A percentile compares a stretch with the other conserved stretches of the same genome.
phyloP scores from a whole-genome alignment of 75 land plant species.

The Sequoia sempervirens region DNA sequence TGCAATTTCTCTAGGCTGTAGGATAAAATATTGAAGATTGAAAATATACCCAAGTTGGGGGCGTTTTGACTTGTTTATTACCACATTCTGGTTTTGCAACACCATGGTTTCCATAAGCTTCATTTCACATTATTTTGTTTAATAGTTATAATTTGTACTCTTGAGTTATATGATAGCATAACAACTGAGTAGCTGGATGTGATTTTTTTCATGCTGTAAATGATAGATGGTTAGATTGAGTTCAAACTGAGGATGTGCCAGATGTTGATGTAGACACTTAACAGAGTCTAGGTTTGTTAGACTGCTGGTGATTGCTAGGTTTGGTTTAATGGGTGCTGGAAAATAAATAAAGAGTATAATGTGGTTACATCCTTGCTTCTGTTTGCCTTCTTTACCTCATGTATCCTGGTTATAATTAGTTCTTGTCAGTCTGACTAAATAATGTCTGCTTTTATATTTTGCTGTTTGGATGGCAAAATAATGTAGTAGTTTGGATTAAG shows the following conservation, averaged over 20 bases:
- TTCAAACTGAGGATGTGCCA: background rate
- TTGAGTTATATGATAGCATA: background rate
- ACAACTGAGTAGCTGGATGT: background rate
- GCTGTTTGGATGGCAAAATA: background rate
- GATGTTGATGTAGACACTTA: background rate
- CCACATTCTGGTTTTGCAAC: background rate
- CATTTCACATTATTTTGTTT: background rate
- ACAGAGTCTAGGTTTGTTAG: background rate
- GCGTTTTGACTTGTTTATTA: background rate
- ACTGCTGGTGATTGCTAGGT: background rate
- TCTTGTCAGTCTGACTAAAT: background rate
- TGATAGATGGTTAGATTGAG: background rate
- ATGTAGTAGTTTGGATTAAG: background rate
- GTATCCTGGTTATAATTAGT: background rate
- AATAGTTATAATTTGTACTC: background rate
- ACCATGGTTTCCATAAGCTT: background rate
- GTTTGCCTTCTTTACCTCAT: background rate
- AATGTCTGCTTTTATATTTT: background rate
- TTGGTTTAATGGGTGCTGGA: background rate
- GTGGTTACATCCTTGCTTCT: background rate
- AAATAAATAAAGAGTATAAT: background rate
- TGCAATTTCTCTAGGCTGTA: background rate
- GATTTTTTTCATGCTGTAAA: background rate
- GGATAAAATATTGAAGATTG: background rate
- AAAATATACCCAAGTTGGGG: background rate